A percentile compares a stretch with the other conserved stretches of the same genome.
These are phyloP conservation scores for Cerrena zonata DNA, from an alignment of 1,284 basidiomycete genomes.

Conservation along the genomic window DNA sequence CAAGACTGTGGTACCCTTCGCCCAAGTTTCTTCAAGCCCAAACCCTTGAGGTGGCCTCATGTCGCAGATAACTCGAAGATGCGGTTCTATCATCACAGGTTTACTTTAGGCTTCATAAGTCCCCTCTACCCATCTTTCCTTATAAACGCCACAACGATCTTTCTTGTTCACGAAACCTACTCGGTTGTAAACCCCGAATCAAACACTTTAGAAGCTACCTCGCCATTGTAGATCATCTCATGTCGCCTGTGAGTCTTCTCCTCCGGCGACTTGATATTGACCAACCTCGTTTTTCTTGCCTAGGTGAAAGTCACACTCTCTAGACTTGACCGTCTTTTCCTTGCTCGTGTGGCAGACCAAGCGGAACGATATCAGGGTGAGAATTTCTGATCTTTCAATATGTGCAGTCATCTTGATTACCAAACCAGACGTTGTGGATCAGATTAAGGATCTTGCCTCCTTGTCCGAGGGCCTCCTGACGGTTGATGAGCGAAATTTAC, in stretches of 20 bases:
- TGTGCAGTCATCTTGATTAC: background rate
- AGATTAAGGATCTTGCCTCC: constrained; percentile 51
- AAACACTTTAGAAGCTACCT: too few relatives aligned
- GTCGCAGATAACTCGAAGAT: background rate
- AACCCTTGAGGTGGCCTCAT: background rate
- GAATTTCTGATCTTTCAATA: constrained; percentile 8
- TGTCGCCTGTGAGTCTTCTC: background rate
- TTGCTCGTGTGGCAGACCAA: constrained; percentile 64
- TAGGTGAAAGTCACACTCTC: constrained; percentile 22
- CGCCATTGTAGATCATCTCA: background rate
- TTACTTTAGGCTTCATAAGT: background rate
- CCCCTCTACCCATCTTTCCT: background rate
- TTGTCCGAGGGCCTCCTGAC: constrained; percentile 45
- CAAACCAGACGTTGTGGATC: constrained; percentile 47
- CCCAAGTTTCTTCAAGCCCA: background rate
- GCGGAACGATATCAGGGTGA: constrained; percentile 62
- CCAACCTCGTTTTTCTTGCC: too few relatives aligned
- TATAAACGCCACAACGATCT: too few relatives aligned
- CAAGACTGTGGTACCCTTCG: background rate
- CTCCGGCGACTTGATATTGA: too few relatives aligned
- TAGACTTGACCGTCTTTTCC: constrained; percentile 37
- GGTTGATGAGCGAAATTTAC: constrained; percentile 60
- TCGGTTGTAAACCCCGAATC: too few relatives aligned
- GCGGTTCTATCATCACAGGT: background rate
- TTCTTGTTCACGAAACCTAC: too few relatives aligned